Percentiles rank a stretch among this genome's conserved stretches.
phyloP scores from a whole-genome alignment of 768 basidiomycete species.

The Epithele typhae region DNA sequence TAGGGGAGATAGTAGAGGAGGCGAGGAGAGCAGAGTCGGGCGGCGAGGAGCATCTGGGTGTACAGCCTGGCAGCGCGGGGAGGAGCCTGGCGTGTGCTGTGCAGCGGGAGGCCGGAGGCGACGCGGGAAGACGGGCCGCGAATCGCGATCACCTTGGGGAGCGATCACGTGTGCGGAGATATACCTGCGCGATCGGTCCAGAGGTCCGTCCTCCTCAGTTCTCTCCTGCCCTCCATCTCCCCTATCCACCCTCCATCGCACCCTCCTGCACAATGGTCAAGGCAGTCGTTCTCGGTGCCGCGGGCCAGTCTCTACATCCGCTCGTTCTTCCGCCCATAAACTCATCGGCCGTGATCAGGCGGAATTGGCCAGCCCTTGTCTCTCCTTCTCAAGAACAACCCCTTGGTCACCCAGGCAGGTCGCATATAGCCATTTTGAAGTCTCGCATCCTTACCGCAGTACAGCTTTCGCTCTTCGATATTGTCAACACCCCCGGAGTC shows the following conservation, averaged over 20 bases:
- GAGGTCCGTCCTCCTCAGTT: not conserved
- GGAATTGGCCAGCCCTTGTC: conserved; percentile 97
- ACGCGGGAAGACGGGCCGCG: conserved; percentile 4
- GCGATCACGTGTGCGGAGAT: conserved; percentile 15
- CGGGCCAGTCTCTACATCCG: conserved; percentile 46
- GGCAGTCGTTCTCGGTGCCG: conserved; percentile 95
- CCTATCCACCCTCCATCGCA: conserved; percentile 5
- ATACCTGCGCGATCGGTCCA: conserved; percentile 6
- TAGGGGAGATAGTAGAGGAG: too few relatives aligned
- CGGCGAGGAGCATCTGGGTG: too few relatives aligned
- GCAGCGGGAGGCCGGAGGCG: not conserved
- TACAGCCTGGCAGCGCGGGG: too few relatives aligned
- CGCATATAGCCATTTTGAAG: too few relatives aligned
- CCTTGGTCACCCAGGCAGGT: conserved; percentile 69
- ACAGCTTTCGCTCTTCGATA: conserved; percentile 89
- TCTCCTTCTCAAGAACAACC: conserved; percentile 85
- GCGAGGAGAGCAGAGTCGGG: too few relatives aligned
- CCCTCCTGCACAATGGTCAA: conserved; percentile 47
- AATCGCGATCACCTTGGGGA: conserved; percentile 3
- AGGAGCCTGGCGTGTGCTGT: not conserved
- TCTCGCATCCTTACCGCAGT: not conserved
- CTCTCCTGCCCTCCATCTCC: conserved; percentile 4
- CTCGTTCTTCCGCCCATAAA: not conserved
- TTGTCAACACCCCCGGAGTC: conserved; percentile 96
- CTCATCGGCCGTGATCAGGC: conserved; percentile 41